These are phyloP conservation scores for Hydnum rufescens DNA, from an alignment of 768 basidiomycete genomes.

Conservation along the genomic window DNA sequence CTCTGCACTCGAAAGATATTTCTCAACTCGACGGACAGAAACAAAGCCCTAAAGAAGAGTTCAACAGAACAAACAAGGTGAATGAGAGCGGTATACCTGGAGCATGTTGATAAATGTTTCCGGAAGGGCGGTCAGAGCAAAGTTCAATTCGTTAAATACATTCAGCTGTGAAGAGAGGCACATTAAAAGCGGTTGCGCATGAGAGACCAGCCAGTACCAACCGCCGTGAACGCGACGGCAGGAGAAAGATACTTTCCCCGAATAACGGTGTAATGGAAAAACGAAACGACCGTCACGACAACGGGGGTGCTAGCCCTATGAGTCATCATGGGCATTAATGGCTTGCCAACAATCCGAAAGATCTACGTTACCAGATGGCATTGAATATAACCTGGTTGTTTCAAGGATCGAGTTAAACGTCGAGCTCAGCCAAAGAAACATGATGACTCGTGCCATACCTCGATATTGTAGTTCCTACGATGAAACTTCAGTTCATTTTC, in stretches of 20 bases:
- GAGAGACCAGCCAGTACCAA: slow-evolving; percentile 7
- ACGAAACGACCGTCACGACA: slow-evolving; percentile 30
- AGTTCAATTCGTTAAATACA: slow-evolving; percentile 82
- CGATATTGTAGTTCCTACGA: slow-evolving; percentile 70
- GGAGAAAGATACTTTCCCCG: slow-evolving; percentile 53
- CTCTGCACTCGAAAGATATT: slow-evolving; percentile 62
- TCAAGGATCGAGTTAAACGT: slow-evolving; percentile 11
- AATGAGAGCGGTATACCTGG: slow-evolving; percentile 28
- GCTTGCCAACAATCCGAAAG: not conserved
- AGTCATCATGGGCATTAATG: not conserved
- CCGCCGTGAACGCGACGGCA: slow-evolving; percentile 59
- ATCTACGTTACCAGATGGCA: slow-evolving; percentile 28
- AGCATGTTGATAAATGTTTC: slow-evolving; percentile 83
- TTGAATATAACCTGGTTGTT: slow-evolving; percentile 24
- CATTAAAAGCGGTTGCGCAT: not conserved
- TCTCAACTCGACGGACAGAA: slow-evolving; percentile 77
- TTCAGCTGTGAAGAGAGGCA: slow-evolving; percentile 4
- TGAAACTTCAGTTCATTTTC: slow-evolving; percentile 71
- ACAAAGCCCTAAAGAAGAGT: slow-evolving; percentile 37
- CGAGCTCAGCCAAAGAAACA: not conserved
- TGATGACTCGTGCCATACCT: slow-evolving; percentile 25
- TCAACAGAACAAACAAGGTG: not conserved
- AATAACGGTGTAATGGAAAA: slow-evolving; percentile 49
- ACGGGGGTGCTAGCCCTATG: slow-evolving; percentile 27
- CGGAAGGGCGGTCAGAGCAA: slow-evolving; percentile 68